A percentile compares a stretch with the other conserved stretches of the same genome.
Evolutionary conservation across 495 filamentous ascomycete genomes (phyloP).

Genomic region (Tuber umbilicatum): DNA sequence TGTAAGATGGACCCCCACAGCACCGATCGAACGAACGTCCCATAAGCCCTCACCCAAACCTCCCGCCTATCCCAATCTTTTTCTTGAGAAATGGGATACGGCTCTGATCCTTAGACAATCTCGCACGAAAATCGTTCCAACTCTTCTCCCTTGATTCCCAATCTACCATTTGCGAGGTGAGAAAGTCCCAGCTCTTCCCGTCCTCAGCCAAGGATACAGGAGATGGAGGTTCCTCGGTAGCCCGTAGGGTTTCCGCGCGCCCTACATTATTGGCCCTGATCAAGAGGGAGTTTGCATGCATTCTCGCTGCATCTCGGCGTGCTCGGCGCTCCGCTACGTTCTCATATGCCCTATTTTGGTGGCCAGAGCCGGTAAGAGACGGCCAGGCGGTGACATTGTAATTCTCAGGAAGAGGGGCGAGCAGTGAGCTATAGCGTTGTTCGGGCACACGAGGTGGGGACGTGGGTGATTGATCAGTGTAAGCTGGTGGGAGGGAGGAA

Average conservation of each 20-base stretch:
- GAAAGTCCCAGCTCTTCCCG: constrained; percentile 30
- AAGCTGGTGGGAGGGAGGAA: constrained; percentile 28
- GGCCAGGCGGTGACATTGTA: constrained; percentile 27
- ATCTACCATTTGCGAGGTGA: constrained; percentile 48
- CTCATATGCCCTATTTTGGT: constrained; percentile 34
- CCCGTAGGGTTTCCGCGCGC: neutral
- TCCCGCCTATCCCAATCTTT: constrained; percentile 3
- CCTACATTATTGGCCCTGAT: neutral
- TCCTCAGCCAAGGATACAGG: constrained; percentile 13
- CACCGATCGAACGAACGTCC: neutral
- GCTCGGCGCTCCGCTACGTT: constrained; percentile 35
- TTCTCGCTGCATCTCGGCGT: constrained; percentile 38
- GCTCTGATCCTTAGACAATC: constrained; percentile 9
- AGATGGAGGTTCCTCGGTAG: neutral
- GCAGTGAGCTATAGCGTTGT: constrained; percentile 26
- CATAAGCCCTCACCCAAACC: constrained; percentile 8
- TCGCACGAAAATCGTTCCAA: constrained; percentile 46
- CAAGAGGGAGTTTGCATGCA: constrained; percentile 39
- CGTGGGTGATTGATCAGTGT: constrained; percentile 3
- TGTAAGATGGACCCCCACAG: neutral
- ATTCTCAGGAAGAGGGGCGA: constrained; percentile 18
- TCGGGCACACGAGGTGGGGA: constrained; percentile 6
- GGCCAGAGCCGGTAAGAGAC: constrained; percentile 25
- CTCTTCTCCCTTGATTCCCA: constrained; percentile 47
- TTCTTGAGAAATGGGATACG: constrained; percentile 5